These are phyloP conservation scores for Aspergillus asperescens DNA, from an alignment of 495 filamentous ascomycete genomes.

Conservation along the genomic window DNA sequence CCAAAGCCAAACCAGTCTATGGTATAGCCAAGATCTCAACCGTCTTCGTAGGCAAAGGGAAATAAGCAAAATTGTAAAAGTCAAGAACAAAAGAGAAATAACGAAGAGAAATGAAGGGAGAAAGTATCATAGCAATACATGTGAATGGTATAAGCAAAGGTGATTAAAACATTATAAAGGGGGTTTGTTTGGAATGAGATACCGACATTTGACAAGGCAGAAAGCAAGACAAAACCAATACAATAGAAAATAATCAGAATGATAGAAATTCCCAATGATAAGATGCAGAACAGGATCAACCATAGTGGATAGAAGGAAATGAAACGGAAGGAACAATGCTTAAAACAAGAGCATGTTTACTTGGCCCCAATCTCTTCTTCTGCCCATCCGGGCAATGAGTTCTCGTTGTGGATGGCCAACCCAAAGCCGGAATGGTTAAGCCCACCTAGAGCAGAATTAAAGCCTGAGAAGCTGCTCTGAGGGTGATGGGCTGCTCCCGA, in stretches of 20 bases:
- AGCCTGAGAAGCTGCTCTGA: slow-evolving; percentile 52
- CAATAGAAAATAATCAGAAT: slow-evolving; percentile 18
- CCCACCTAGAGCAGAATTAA: slow-evolving; percentile 52
- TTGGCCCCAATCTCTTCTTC: slow-evolving; percentile 58
- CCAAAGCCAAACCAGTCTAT: slow-evolving; percentile 22
- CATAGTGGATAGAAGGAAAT: slow-evolving; percentile 12
- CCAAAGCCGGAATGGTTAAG: slow-evolving; percentile 56
- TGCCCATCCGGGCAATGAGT: slow-evolving; percentile 61
- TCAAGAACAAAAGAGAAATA: slow-evolving; percentile 16
- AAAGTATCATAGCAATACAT: slow-evolving; percentile 45
- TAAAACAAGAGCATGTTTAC: slow-evolving; percentile 29
- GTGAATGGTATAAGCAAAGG: slow-evolving; percentile 28
- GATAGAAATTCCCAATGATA: slow-evolving; percentile 13
- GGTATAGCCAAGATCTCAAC: slow-evolving; percentile 20
- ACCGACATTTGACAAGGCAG: slow-evolving; percentile 17
- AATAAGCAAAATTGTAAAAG: slow-evolving; percentile 13
- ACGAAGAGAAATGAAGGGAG: slow-evolving; percentile 12
- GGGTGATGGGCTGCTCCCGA: slow-evolving; percentile 48
- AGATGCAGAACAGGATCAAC: slow-evolving; percentile 25
- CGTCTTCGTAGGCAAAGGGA: slow-evolving; percentile 16
- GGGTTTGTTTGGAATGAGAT: slow-evolving; percentile 24
- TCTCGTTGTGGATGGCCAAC: slow-evolving; percentile 58
- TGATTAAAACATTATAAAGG: slow-evolving; percentile 30
- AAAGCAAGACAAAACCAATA: slow-evolving; percentile 14
- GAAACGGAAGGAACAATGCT: slow-evolving; percentile 14